Evolutionary conservation across 345 rosid species (phyloP), one percentile per base, ranked within the genome.

Genomic region (Tarenaya hassleriana): DNA sequence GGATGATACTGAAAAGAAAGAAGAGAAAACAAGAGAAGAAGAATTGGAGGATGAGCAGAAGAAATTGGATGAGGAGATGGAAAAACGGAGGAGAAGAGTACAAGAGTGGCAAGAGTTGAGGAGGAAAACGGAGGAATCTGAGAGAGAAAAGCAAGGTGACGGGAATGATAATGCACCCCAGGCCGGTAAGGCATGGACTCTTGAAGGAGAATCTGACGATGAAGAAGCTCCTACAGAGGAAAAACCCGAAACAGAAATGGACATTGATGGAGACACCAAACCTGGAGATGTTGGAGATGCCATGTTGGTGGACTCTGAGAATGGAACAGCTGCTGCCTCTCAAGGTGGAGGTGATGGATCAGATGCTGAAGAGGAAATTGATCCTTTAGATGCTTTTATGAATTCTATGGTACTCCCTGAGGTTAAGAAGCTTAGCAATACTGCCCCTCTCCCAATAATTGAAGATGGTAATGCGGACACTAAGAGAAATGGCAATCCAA

Each of bases 371-470:
- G 96, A 82, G 44, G 94, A 91, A 45, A 83, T 91, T 38, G 98
- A 92, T 79, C 98, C 98, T 8, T 67, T 91, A 35, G 98, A 91
- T 66, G 98, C 96, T 60, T 91, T 80, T 70, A 87, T 88, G 98
- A 88, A 84, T 74, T 68, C 88, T 49, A 78, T 84, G 81, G 90
- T 91, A 47, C 64, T 84, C 68, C 98, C 96, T 21, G 96, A 91
- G 77, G 95, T 84, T 61, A 87, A 76, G 77, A 87, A 79, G 72
- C 71, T 84, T 42, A 82, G 59, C 69, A 80, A 43, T 67, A 62
- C 60, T 16, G 61, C 51, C 19, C 65, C 56, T 69, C 59, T 75
- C 41, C 46, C 73, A 38, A 38, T 20, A 24, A 66, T 20, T 19
- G 64, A 65, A 18, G 73, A 65, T 42, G 62, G 52, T 16, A 33